Conservation (phyloP, 345 rosid species). For the Corchorus olitorius region DNA sequence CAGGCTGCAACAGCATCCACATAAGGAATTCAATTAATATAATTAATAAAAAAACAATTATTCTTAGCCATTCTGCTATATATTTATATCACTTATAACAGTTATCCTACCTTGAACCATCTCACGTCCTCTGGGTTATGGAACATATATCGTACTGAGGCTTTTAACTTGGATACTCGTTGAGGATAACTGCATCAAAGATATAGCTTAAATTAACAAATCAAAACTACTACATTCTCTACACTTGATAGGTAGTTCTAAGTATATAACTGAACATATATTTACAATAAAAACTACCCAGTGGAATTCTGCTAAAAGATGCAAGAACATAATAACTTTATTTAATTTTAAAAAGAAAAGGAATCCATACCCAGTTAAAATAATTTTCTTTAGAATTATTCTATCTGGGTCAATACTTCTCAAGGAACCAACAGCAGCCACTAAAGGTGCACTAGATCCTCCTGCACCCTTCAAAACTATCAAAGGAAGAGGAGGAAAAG, state of each 20-base stretch:
- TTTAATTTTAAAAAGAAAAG: neutral
- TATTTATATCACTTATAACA: neutral
- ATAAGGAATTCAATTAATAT: constrained; percentile 16
- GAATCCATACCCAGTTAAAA: constrained; percentile 79
- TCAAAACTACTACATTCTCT: neutral
- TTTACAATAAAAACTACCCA: neutral
- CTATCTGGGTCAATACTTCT: constrained; percentile 80
- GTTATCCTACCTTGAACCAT: constrained; percentile 83
- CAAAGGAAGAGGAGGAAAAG: constrained; percentile 82
- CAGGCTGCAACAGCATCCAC: constrained; percentile 59
- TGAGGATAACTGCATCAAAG: constrained; percentile 80
- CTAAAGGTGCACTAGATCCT: constrained; percentile 47
- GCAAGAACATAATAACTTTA: neutral
- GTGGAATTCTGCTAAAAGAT: neutral
- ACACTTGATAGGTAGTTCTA: neutral
- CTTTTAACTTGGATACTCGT: constrained; percentile 82
- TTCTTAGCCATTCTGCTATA: neutral
- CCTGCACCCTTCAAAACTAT: constrained; percentile 64
- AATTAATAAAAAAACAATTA: neutral
- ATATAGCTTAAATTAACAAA: constrained; percentile 11
- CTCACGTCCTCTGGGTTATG: constrained; percentile 93
- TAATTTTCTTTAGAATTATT: constrained; percentile 80
- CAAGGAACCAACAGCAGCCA: constrained; percentile 93
- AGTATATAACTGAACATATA: neutral
- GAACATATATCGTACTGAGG: constrained; percentile 85